Conservation (phyloP, 805 yeast species). For the Metschnikowia gelsemii region DNA sequence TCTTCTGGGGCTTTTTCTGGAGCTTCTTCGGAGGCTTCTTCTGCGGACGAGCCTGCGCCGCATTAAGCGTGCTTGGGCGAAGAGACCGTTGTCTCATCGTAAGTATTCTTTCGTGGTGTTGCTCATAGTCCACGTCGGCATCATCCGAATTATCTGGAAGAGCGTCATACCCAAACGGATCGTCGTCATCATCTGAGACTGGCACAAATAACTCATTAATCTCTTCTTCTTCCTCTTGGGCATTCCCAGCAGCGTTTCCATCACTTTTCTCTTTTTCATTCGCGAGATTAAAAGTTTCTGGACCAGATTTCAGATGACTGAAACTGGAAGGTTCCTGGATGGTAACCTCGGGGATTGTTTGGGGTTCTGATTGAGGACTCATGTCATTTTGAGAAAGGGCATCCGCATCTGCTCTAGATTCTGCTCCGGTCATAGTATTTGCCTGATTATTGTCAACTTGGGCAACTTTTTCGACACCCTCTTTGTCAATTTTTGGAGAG, state of each 20-base stretch:
- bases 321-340: too few relatives aligned
- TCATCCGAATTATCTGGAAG: conserved; percentile 14
- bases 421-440: not conserved
- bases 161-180: conserved; percentile 12
- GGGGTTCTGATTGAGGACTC: not conserved
- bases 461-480: too few relatives aligned
- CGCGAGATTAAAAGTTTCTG: not conserved
- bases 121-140: conserved; percentile 16
- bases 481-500: too few relatives aligned
- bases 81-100: conserved; percentile 1
- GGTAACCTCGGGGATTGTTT: too few relatives aligned
- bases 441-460: conserved; percentile 1
- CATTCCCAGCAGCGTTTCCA: too few relatives aligned
- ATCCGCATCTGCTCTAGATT: too few relatives aligned
- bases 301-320: too few relatives aligned
- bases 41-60: not conserved
- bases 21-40: too few relatives aligned
- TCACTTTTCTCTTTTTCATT: conserved; percentile 4
- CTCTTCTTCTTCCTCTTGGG: conserved; percentile 10
- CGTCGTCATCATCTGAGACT: conserved; percentile 15
- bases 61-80: conserved; percentile 2
- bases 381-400: too few relatives aligned
- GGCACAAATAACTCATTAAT: conserved; percentile 17
- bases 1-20: not conserved
- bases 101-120: conserved; percentile 4